Conservation (phyloP, 176 grass and related monocot species). For the Themeda triandra region DNA sequence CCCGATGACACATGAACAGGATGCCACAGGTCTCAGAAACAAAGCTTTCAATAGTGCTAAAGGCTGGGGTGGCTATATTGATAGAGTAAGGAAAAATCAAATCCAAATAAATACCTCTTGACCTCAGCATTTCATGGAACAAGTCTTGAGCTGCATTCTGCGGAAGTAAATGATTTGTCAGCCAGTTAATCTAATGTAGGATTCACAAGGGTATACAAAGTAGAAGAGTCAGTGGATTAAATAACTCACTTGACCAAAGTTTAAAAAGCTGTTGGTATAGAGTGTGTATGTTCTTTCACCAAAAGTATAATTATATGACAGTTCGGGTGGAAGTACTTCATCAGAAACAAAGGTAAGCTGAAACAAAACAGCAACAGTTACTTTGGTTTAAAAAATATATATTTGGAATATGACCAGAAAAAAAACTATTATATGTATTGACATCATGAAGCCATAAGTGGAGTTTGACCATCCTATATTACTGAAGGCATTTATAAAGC, state of each 20-base stretch:
- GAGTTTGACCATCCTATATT: not conserved
- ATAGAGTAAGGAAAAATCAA: constrained; percentile 26
- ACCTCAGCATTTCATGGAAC: constrained; percentile 57
- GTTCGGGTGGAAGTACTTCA: constrained; percentile 65
- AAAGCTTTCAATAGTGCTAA: not conserved
- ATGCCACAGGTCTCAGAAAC: not conserved
- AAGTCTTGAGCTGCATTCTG: constrained; percentile 78
- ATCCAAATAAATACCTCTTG: constrained; percentile 42
- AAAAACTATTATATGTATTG: not conserved
- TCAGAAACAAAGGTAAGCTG: constrained; percentile 95
- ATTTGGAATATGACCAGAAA: not conserved
- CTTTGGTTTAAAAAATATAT: constrained; percentile 4
- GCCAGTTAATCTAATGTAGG: not conserved
- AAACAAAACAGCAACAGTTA: constrained; percentile 49
- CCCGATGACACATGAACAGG: not conserved
- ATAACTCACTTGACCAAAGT: constrained; percentile 81
- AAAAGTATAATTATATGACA: constrained; percentile 62
- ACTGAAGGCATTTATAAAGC: not conserved
- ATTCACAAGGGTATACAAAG: constrained; percentile 7
- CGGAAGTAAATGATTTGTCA: constrained; percentile 17
- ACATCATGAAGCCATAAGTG: not conserved
- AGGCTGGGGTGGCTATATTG: not conserved
- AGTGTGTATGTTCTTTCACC: constrained; percentile 79
- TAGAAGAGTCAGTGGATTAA: constrained; percentile 8
- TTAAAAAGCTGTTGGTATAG: constrained; percentile 91